phyloP scores from a whole-genome alignment of 768 basidiomycete species.

The Rhodotorula graminis region DNA sequence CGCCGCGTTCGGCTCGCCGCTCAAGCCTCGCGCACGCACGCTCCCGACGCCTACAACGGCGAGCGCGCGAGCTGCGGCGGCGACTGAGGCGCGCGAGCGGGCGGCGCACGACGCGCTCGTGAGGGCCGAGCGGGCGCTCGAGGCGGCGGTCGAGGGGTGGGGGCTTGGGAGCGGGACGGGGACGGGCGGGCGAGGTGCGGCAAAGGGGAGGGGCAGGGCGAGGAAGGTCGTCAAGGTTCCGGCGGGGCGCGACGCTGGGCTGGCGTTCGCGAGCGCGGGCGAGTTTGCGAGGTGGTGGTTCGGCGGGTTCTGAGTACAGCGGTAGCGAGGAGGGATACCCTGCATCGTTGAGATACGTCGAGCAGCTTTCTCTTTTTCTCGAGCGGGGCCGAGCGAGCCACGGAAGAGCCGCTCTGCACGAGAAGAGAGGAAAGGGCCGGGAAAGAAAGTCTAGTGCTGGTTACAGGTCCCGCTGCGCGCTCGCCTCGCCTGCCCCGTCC shows the following conservation, averaged over 20 bases:
- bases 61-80: too few species aligned
- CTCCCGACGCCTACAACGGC: too few species aligned
- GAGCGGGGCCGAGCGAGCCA: too few species aligned
- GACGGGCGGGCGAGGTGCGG: neutral
- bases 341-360: too few species aligned
- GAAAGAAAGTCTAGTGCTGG: too few species aligned
- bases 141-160: constrained; percentile 4
- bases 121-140: constrained; percentile 14
- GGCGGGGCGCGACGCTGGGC: too few species aligned
- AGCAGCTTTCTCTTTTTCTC: too few species aligned
- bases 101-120: constrained; percentile 7
- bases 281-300: constrained; percentile 1
- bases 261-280: neutral
- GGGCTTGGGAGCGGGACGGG: neutral
- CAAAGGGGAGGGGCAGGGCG: neutral
- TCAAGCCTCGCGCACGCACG: neutral
- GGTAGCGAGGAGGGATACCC: too few species aligned
- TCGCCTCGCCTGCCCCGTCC: too few species aligned
- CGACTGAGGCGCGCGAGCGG: neutral
- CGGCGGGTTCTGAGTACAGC: neutral
- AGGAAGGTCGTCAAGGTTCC: neutral
- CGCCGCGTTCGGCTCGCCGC: neutral
- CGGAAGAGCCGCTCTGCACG: too few species aligned
- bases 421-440: too few species aligned
- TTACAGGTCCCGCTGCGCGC: too few species aligned